These are phyloP conservation scores for Lichtheimia ramosa DNA, from an alignment of 371 early-diverging fungal species.

Conservation along the genomic window DNA sequence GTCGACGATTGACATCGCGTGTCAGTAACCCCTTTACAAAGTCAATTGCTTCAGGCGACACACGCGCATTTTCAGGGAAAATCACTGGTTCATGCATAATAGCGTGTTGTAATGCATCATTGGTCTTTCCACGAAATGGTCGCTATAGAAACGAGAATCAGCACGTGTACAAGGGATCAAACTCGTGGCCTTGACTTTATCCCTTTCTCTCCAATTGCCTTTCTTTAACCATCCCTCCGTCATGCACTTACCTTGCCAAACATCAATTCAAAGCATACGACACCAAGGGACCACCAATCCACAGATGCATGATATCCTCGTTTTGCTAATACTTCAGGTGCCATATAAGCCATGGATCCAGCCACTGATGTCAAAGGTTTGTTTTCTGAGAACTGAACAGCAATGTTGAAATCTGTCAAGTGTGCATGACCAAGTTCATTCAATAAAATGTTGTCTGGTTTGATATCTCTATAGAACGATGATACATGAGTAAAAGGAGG, in stretches of 20 bases:
- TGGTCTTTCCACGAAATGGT: slow-evolving; percentile 83
- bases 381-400: slow-evolving; percentile 58
- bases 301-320: slow-evolving; percentile 69
- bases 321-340: slow-evolving; percentile 72
- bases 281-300: slow-evolving; percentile 91
- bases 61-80: slow-evolving; percentile 53
- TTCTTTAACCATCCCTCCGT: no score
- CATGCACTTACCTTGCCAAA: slow-evolving; percentile 69
- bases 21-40: slow-evolving; percentile 57
- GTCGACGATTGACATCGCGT: slow-evolving; percentile 55
- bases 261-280: slow-evolving; percentile 78
- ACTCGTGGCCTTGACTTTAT: no score
- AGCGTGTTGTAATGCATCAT: slow-evolving; percentile 68
- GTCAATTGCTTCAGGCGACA: slow-evolving; percentile 59
- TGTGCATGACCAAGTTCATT: slow-evolving; percentile 82
- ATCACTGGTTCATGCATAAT: slow-evolving; percentile 60
- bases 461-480: slow-evolving; percentile 66
- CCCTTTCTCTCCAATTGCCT: no score
- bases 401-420: slow-evolving; percentile 88
- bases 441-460: slow-evolving; percentile 90
- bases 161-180: no score
- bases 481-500: neutral
- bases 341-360: slow-evolving; percentile 76
- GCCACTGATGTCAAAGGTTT: slow-evolving; percentile 67
- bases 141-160: slow-evolving; percentile 42